These are phyloP conservation scores for Pichia exigua DNA, from an alignment of 805 yeast genomes.

Conservation along the genomic window DNA sequence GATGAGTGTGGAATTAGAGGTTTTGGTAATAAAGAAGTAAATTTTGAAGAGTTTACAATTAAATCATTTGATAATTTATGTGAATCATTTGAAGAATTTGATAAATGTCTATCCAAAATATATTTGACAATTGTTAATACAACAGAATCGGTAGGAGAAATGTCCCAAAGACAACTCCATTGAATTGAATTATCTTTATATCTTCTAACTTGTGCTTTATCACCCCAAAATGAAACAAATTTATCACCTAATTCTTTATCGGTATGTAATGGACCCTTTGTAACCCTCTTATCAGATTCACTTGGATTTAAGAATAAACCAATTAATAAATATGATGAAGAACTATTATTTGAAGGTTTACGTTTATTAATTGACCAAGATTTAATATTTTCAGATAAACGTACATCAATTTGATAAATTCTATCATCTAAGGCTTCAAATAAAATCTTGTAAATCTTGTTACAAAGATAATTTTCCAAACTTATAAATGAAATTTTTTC, in stretches of 20 bases:
- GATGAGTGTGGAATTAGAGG: constrained; percentile 54
- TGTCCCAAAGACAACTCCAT: constrained; percentile 85
- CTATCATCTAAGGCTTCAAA: constrained; percentile 50
- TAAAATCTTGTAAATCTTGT: constrained; percentile 53
- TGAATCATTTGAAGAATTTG: constrained; percentile 6
- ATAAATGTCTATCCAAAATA: constrained; percentile 55
- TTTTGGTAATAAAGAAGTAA: constrained; percentile 47
- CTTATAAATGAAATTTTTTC: constrained; percentile 68
- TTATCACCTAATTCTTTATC: constrained; percentile 49
- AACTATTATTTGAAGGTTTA: constrained; percentile 35
- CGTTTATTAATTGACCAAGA: constrained; percentile 42
- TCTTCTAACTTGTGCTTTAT: constrained; percentile 74
- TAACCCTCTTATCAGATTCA: constrained; percentile 72
- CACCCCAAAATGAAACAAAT: constrained; percentile 87
- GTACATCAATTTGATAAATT: constrained; percentile 32
- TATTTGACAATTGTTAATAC: constrained; percentile 58
- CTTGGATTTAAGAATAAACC: constrained; percentile 65
- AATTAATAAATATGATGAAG: constrained; percentile 33
- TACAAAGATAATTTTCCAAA: constrained; percentile 55
- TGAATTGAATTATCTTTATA: constrained; percentile 88
- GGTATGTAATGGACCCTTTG: constrained; percentile 73
- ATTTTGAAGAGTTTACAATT: constrained; percentile 32
- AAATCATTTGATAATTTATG: constrained; percentile 33
- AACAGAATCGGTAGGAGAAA: constrained; percentile 51
- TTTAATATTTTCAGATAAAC: constrained; percentile 12